Evolutionary conservation across 495 filamentous ascomycete genomes (phyloP), one percentile per base, ranked within the genome.

Genomic region (Penicillium desertorum): DNA sequence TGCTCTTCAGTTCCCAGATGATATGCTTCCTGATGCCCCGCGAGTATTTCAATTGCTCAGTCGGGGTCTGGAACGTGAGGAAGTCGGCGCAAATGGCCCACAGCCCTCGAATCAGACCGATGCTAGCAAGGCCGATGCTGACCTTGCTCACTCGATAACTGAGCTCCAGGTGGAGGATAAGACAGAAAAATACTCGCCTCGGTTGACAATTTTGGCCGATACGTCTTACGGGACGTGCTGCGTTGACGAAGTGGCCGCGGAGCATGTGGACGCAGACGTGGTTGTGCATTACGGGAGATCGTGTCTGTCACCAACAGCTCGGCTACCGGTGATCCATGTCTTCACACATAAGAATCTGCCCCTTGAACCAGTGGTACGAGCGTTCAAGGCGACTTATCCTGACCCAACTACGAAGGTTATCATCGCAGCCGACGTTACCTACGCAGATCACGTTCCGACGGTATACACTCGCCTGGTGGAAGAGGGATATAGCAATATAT

Each of bases 211-310:
- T 58, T 80, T 99, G 39, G 94, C 88, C 32, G 94, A 99, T 70
- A 98, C 94, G 9, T 96, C 92, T 2, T 99, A 98, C 72, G 93
- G 94, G 44, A 84, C 92, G 5, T 99, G 94, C 75, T 99, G 94
- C 68, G 92, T 97, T 48, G 94, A 99, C 60, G 94, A 99, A 71
- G 88, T 98, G 45, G 95, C 94, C 2, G 94, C 95, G 16, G 93
- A 98, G 65, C 95, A 99, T 71, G 88, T 89, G 29, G 79, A 90
- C 64, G 92, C 94, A 6, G 88, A 98, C 51, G 91, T 89, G 5
- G 88, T 98, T 5, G 89, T 99, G 17, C 94, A 99, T 69, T 99
- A 98, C 64, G 94, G 94, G 22, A 82, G 93, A 42, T 86, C 92
- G 0, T 99, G 94, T 69, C 77, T 99, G 23, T 96, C 90, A 2